Evolutionary conservation across 441 rosid species (phyloP).

Genomic region (Isatis lusitanica): DNA sequence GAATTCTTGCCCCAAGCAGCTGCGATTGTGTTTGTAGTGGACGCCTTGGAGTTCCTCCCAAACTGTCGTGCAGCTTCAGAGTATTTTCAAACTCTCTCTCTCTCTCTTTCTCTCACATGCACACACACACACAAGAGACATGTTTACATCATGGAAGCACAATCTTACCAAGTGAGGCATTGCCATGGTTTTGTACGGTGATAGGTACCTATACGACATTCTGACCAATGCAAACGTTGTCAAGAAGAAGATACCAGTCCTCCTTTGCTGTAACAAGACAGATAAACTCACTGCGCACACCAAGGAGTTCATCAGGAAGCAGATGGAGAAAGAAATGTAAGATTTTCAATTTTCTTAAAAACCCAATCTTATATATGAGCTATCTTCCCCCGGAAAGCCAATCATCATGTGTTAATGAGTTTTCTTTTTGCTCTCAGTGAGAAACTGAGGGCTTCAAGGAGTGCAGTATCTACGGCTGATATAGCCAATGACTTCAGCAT

Average conservation of each 20-base stretch:
- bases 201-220: slow-evolving; percentile 81
- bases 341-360: slow-evolving; percentile 1
- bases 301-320: slow-evolving; percentile 84
- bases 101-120: not conserved
- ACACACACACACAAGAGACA: not conserved
- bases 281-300: slow-evolving; percentile 94
- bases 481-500: slow-evolving; percentile 74
- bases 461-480: slow-evolving; percentile 78
- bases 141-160: not conserved
- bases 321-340: slow-evolving; percentile 95
- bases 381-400: not conserved
- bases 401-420: not conserved
- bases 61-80: slow-evolving; percentile 72
- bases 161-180: not conserved
- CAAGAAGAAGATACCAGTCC: slow-evolving; percentile 73
- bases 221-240: slow-evolving; percentile 71
- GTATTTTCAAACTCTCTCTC: slow-evolving; percentile 41
- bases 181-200: slow-evolving; percentile 18
- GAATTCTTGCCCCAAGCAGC: slow-evolving; percentile 82
- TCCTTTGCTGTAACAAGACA: slow-evolving; percentile 84
- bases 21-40: slow-evolving; percentile 82
- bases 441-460: slow-evolving; percentile 72
- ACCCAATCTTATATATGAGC: not conserved
- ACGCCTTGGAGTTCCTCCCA: slow-evolving; percentile 84
- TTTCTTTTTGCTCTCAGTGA: slow-evolving; percentile 52